Percentiles rank a stretch among this genome's conserved stretches.
These are phyloP conservation scores for Euphorbia neoarborescens DNA, from an alignment of 441 rosid species.

Conservation along the genomic window DNA sequence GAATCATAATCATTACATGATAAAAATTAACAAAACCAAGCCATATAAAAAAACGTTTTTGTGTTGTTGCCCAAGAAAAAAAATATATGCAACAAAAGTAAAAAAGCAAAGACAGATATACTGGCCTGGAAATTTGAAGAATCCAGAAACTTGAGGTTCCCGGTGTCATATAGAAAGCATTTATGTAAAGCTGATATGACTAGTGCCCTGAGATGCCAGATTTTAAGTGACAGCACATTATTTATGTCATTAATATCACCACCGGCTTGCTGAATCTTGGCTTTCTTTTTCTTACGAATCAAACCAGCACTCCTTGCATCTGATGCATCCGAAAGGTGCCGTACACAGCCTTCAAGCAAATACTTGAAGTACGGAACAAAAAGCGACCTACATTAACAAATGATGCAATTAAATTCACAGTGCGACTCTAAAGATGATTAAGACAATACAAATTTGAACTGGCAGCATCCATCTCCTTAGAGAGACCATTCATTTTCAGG, in stretches of 20 bases:
- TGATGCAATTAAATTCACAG: slow-evolving; percentile 13
- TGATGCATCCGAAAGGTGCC: slow-evolving; percentile 47
- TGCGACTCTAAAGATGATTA: neutral
- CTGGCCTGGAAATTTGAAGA: slow-evolving; percentile 74
- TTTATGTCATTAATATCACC: slow-evolving; percentile 23
- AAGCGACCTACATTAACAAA: slow-evolving; percentile 56
- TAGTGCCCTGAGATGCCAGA: slow-evolving; percentile 79
- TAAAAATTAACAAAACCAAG: too few species aligned
- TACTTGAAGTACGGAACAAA: slow-evolving; percentile 90
- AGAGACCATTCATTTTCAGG: neutral
- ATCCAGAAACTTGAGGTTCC: slow-evolving; percentile 69
- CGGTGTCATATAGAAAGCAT: slow-evolving; percentile 77
- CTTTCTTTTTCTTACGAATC: slow-evolving; percentile 69
- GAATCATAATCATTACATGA: too few species aligned
- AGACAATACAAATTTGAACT: neutral
- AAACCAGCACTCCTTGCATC: slow-evolving; percentile 30
- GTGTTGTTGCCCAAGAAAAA: too few species aligned
- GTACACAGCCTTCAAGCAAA: slow-evolving; percentile 58
- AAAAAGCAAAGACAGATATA: slow-evolving; percentile 1
- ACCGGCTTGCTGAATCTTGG: slow-evolving; percentile 48
- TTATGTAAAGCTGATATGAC: slow-evolving; percentile 71
- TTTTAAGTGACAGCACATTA: slow-evolving; percentile 31
- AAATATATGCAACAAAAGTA: slow-evolving; percentile 1
- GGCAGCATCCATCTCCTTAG: neutral
- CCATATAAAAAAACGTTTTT: too few species aligned